Conservation (phyloP, 2,329 filamentous ascomycete species). For the Penicillium occitanis region DNA sequence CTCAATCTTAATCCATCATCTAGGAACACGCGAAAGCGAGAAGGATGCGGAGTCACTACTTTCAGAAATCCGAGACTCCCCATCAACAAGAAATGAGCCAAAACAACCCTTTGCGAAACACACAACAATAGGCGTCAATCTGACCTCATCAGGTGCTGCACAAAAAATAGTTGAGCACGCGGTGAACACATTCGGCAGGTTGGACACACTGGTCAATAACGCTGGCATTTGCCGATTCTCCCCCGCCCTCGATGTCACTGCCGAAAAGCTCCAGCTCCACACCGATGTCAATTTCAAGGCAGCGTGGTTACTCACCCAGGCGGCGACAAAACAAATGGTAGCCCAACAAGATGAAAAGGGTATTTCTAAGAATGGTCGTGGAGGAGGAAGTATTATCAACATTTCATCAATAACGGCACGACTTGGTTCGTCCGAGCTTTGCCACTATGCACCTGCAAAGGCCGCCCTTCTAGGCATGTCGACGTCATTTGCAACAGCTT, state of each 20-base stretch:
- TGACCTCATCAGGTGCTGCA: background rate
- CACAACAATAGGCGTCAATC: background rate
- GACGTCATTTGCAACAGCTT: background rate
- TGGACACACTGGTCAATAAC: constrained; percentile 6
- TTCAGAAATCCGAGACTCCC: background rate
- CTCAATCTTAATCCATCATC: background rate
- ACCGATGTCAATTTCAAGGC: background rate
- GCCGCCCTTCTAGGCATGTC: background rate
- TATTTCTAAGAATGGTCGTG: background rate
- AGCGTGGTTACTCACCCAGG: background rate
- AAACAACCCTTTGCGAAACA: background rate
- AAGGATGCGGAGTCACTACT: background rate
- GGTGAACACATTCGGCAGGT: background rate
- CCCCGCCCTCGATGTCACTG: background rate
- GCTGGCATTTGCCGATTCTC: constrained; percentile 4
- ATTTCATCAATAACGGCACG: background rate
- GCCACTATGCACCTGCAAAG: background rate
- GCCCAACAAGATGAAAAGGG: background rate
- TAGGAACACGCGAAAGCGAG: background rate
- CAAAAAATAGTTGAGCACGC: background rate
- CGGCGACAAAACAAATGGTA: background rate
- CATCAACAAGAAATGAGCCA: background rate
- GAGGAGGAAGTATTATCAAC: background rate
- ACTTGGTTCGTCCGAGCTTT: background rate
- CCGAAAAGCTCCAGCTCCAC: background rate